Percentiles rank a stretch among this genome's conserved stretches.
These are phyloP conservation scores for Gastrodia elata DNA, from an alignment of 106 monocot species.

Conservation along the genomic window DNA sequence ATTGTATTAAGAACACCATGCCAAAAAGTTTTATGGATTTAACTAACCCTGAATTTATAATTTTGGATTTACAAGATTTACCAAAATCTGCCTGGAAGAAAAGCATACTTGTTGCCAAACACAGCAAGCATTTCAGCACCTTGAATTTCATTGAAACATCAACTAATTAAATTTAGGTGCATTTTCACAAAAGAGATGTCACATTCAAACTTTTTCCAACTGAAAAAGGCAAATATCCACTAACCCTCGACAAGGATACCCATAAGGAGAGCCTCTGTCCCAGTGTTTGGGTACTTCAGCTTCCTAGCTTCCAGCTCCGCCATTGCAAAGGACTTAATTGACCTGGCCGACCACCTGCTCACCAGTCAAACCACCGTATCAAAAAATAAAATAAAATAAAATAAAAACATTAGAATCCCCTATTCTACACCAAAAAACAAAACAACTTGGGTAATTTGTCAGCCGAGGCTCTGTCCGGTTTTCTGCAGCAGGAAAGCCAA, in stretches of 20 bases:
- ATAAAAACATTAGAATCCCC: neutral
- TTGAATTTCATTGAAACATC: neutral
- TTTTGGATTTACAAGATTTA: too few species aligned
- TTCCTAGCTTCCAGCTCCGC: conserved; percentile 83
- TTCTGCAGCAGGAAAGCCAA: neutral
- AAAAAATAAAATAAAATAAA: too few species aligned
- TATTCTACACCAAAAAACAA: neutral
- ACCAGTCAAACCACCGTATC: neutral
- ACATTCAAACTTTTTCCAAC: neutral
- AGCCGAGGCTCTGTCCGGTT: neutral
- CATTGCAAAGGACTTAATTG: conserved; percentile 78
- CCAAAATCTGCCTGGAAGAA: too few species aligned
- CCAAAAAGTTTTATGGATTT: too few species aligned
- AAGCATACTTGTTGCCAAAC: too few species aligned
- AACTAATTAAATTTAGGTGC: neutral
- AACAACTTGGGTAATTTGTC: neutral
- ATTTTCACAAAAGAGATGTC: neutral
- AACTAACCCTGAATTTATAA: too few species aligned
- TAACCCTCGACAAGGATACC: conserved; percentile 86
- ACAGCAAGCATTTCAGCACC: neutral
- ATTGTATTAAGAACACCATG: too few species aligned
- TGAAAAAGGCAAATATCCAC: conserved; percentile 5
- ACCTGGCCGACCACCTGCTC: conserved; percentile 63
- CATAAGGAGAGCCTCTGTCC: conserved; percentile 76
- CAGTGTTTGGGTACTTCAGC: conserved; percentile 66